These are phyloP conservation scores for Nephelium lappaceum DNA, from an alignment of 345 rosid genomes.

Conservation along the genomic window DNA sequence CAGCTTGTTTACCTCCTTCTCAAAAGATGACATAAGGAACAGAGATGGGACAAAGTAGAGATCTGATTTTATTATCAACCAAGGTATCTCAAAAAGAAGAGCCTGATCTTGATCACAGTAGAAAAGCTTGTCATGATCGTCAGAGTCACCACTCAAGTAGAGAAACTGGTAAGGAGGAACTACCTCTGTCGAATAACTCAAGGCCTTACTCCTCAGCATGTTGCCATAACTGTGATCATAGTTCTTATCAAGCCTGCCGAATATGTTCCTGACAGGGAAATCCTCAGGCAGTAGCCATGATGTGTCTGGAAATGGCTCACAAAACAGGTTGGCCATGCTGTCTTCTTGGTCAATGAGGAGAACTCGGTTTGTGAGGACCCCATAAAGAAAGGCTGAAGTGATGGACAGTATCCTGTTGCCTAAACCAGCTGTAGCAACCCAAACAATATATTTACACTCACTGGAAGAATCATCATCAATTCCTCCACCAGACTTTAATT, in stretches of 20 bases:
- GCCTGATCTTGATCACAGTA: conserved; percentile 23
- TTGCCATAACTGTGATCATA: conserved; percentile 15
- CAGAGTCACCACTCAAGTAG: conserved; percentile 13
- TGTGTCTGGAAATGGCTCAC: conserved; percentile 20
- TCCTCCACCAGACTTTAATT: conserved; percentile 16
- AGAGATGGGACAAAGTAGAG: conserved; percentile 24
- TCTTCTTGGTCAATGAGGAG: conserved; percentile 20
- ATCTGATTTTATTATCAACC: conserved; percentile 25
- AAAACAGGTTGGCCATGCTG: conserved; percentile 10
- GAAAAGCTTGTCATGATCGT: conserved; percentile 22
- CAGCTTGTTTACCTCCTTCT: conserved; percentile 17
- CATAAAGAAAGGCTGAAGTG: conserved; percentile 24
- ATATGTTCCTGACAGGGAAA: conserved; percentile 3
- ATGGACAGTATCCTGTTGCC: conserved; percentile 28
- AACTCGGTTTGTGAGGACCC: conserved; percentile 22
- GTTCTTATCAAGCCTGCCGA: neutral
- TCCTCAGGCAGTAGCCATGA: conserved; percentile 21
- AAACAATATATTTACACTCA: conserved; percentile 14
- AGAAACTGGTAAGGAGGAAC: conserved; percentile 11
- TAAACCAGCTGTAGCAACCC: conserved; percentile 14
- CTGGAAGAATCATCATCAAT: conserved; percentile 3
- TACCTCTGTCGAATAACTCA: conserved; percentile 11
- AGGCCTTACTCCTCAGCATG: conserved; percentile 8
- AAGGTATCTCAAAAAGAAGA: conserved; percentile 14
- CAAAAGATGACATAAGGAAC: conserved; percentile 22